These are phyloP conservation scores for Globisporangium nunn DNA, from an alignment of 352 stramenopile genomes.

Conservation along the genomic window DNA sequence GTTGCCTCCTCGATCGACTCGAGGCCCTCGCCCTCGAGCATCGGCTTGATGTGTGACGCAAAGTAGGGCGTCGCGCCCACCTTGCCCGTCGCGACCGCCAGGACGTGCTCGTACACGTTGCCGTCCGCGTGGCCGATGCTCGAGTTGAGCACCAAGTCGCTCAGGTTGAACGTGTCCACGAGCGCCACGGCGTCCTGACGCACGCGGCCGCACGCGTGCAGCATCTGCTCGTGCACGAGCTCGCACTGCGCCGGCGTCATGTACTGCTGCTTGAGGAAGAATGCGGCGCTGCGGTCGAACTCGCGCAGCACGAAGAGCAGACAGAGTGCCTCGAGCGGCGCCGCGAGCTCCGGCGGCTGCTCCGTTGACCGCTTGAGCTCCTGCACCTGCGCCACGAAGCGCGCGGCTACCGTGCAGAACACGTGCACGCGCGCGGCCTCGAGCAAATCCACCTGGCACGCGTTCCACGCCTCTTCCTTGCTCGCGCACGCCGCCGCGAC, in stretches of 20 bases:
- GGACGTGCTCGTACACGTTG: conserved; percentile 65
- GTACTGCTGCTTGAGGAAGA: conserved; percentile 56
- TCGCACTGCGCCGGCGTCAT: conserved; percentile 44
- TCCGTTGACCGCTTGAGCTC: conserved; percentile 20
- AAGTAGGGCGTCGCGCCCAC: conserved; percentile 48
- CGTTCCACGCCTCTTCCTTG: conserved; percentile 40
- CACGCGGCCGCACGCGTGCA: conserved; percentile 35
- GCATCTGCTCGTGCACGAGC: conserved; percentile 34
- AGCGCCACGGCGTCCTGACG: conserved; percentile 59
- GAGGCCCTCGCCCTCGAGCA: conserved; percentile 42
- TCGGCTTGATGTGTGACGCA: conserved; percentile 46
- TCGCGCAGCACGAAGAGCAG: conserved; percentile 73
- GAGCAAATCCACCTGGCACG: conserved; percentile 73
- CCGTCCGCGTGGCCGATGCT: conserved; percentile 53
- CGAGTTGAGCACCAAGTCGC: conserved; percentile 65
- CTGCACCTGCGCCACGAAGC: conserved; percentile 50
- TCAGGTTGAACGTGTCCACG: conserved; percentile 71
- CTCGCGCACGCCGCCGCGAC: conserved; percentile 16
- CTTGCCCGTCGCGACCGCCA: conserved; percentile 33
- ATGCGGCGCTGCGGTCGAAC: conserved; percentile 44
- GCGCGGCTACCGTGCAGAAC: conserved; percentile 62
- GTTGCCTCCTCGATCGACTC: conserved; percentile 10
- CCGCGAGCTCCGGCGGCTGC: conserved; percentile 25
- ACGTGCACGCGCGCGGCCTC: conserved; percentile 65
- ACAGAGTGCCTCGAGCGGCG: conserved; percentile 53